Evolutionary conservation across 495 filamentous ascomycete species (phyloP).

Genomic region (Mytilinidion resinicola): DNA sequence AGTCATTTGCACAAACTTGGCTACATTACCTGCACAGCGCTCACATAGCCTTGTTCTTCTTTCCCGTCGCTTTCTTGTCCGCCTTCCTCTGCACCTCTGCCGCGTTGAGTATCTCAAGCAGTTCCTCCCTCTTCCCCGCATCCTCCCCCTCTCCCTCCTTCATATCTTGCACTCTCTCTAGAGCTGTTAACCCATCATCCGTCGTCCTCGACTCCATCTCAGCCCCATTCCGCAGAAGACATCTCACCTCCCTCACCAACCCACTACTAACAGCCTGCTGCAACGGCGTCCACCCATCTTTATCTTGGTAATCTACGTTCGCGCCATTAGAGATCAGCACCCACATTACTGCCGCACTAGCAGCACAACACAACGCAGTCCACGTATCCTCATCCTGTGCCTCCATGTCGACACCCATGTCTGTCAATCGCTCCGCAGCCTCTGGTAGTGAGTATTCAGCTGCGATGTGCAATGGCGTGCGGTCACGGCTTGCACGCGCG

Average conservation of each 20-base stretch:
- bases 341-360: not conserved
- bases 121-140: not conserved
- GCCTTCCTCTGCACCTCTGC: too few species aligned
- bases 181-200: constrained; percentile 14
- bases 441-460: constrained; percentile 6
- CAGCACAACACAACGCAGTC: constrained; percentile 18
- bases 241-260: not conserved
- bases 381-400: constrained; percentile 13
- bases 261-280: constrained; percentile 12
- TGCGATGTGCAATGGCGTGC: constrained; percentile 8
- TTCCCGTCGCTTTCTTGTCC: too few species aligned
- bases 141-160: not conserved
- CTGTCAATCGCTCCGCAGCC: not conserved
- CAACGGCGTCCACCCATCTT: constrained; percentile 12
- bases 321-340: constrained; percentile 8
- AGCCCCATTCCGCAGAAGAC: constrained; percentile 3
- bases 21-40: too few species aligned
- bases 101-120: not conserved
- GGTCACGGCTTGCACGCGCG: constrained; percentile 1
- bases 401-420: not conserved
- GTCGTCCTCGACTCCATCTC: constrained; percentile 5
- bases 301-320: constrained; percentile 10
- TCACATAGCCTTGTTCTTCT: too few species aligned
- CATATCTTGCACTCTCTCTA: constrained; percentile 4
- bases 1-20: too few species aligned